These are phyloP conservation scores for Quercus glauca DNA, from an alignment of 306 rosid species.

Conservation along the genomic window DNA sequence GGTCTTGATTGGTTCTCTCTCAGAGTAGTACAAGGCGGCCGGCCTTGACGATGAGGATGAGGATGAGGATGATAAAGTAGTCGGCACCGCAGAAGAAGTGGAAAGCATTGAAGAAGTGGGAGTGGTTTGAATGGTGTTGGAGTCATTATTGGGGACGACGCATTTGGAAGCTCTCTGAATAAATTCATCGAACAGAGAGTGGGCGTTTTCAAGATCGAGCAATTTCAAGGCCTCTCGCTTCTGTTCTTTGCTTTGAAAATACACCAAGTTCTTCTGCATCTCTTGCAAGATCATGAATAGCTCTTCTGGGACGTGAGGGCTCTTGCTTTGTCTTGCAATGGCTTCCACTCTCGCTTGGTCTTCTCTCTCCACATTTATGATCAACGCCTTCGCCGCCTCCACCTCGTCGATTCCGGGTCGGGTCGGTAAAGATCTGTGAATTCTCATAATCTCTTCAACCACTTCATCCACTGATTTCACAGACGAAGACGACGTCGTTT, in stretches of 20 bases:
- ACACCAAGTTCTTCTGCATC: conserved; percentile 60
- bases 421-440: conserved; percentile 64
- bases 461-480: conserved; percentile 40
- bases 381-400: conserved; percentile 62
- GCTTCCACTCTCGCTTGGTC: conserved; percentile 60
- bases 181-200: conserved; percentile 62
- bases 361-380: conserved; percentile 60
- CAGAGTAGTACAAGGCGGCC: conserved; percentile 21
- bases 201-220: conserved; percentile 70
- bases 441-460: conserved; percentile 76
- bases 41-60: conserved; percentile 11
- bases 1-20: conserved; percentile 29
- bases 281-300: conserved; percentile 66
- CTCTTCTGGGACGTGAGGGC: conserved; percentile 59
- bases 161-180: conserved; percentile 83
- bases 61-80: conserved; percentile 13
- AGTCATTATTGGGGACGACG: conserved; percentile 31
- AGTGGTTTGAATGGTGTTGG: conserved; percentile 11
- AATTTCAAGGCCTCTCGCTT: conserved; percentile 64
- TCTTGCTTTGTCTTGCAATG: conserved; percentile 49
- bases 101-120: conserved; percentile 27
- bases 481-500: conserved; percentile 37
- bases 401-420: conserved; percentile 74
- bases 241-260: conserved; percentile 57
- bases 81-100: conserved; percentile 8